These are phyloP conservation scores for Pestalotiopsis sp. DNA, from an alignment of 2,329 filamentous ascomycete species.

Conservation along the genomic window DNA sequence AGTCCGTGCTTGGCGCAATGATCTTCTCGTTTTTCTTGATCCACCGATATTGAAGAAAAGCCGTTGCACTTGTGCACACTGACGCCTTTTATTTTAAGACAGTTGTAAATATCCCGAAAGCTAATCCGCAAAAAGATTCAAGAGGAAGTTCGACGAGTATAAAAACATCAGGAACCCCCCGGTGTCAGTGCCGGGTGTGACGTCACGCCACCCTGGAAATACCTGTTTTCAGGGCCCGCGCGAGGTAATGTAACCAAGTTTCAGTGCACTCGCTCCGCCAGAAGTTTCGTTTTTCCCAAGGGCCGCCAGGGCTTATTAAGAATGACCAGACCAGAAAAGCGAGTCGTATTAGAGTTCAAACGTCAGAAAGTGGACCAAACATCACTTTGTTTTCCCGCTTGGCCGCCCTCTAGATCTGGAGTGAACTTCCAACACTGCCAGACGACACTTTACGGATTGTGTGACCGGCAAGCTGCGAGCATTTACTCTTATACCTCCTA, in stretches of 20 bases:
- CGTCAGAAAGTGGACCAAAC: neutral
- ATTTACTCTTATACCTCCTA: too few relatives aligned
- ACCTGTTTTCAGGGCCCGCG: slow-evolving; percentile 13
- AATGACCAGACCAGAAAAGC: neutral
- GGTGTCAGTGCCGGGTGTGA: slow-evolving; percentile 6
- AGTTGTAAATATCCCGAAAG: neutral
- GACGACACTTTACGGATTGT: too few relatives aligned
- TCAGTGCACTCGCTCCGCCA: slow-evolving; percentile 2
- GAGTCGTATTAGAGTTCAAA: neutral
- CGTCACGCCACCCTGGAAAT: slow-evolving; percentile 16
- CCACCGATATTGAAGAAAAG: too few relatives aligned
- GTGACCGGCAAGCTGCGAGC: too few relatives aligned
- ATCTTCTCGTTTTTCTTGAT: neutral
- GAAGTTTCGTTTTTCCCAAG: neutral
- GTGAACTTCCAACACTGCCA: too few relatives aligned
- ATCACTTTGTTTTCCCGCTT: neutral
- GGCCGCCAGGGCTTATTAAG: neutral
- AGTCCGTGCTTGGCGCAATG: neutral
- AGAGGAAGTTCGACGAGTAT: neutral
- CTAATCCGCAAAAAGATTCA: neutral
- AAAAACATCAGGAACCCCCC: neutral
- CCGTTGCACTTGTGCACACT: neutral
- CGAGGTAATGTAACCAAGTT: slow-evolving; percentile 6
- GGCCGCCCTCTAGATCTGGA: too few relatives aligned
- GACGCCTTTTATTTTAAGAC: neutral